Percentiles rank a stretch among this genome's conserved stretches.
Conservation (phyloP, 768 basidiomycete genomes). For the Asterophora lycoperdoides region DNA sequence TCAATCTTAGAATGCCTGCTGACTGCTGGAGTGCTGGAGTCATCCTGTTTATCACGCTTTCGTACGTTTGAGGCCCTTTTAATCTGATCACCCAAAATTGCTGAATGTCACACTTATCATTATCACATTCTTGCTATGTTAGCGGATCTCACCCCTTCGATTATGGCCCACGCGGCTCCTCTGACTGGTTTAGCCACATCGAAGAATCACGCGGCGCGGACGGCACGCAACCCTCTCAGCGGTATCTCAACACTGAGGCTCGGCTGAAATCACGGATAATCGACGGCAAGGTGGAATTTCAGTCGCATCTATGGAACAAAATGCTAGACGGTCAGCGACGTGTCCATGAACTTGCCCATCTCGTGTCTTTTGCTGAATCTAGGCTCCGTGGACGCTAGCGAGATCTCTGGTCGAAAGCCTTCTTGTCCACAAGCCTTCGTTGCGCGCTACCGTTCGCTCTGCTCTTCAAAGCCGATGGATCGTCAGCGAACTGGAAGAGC, state of each 20-base stretch:
- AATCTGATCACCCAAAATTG: neutral
- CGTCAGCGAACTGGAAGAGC: slow-evolving; percentile 49
- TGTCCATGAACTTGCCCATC: neutral
- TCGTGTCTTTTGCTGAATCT: neutral
- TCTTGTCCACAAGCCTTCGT: slow-evolving; percentile 50
- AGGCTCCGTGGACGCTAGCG: slow-evolving; percentile 36
- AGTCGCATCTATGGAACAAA: slow-evolving; percentile 47
- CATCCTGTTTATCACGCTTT: slow-evolving; percentile 78
- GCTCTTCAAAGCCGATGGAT: slow-evolving; percentile 72
- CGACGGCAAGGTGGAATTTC: slow-evolving; percentile 55
- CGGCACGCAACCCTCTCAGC: slow-evolving; percentile 36
- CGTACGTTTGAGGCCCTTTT: slow-evolving; percentile 42
- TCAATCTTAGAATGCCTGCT: slow-evolving; percentile 63
- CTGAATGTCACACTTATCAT: neutral
- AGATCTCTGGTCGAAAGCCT: slow-evolving; percentile 55
- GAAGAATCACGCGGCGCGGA: slow-evolving; percentile 28
- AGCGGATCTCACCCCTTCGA: slow-evolving; percentile 82
- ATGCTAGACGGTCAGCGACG: slow-evolving; percentile 52
- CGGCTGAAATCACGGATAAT: slow-evolving; percentile 69
- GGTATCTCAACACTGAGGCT: slow-evolving; percentile 47
- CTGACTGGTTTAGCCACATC: slow-evolving; percentile 34
- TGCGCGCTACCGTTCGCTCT: slow-evolving; percentile 58
- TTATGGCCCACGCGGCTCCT: slow-evolving; percentile 39
- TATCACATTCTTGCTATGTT: neutral
- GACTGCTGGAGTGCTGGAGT: slow-evolving; percentile 90